Conservation (phyloP, 495 filamentous ascomycete species). For the Penicillium steckii region DNA sequence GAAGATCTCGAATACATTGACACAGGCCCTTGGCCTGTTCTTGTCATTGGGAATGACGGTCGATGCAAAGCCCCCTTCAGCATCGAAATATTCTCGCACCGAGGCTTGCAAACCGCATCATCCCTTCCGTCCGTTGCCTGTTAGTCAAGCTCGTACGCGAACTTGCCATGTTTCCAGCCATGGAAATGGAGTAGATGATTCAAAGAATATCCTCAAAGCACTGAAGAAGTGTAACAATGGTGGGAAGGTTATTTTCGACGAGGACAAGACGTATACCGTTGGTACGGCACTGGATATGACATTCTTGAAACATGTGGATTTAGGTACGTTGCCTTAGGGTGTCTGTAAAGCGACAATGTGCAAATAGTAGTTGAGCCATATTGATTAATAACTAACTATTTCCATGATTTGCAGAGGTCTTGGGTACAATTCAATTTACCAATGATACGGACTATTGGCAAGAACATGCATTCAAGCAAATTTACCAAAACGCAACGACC, state of each 20-base stretch:
- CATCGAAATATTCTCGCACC: conserved; percentile 19
- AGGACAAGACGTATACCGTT: conserved; percentile 55
- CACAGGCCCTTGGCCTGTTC: conserved; percentile 24
- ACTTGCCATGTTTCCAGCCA: conserved; percentile 36
- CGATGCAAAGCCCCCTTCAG: conserved; percentile 11
- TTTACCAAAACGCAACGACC: conserved; percentile 64
- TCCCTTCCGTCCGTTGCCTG: conserved; percentile 38
- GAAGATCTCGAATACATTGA: conserved; percentile 30
- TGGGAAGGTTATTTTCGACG: conserved; percentile 61
- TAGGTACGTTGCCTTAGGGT: conserved; percentile 47
- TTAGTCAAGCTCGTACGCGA: conserved; percentile 24
- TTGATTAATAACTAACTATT: too few relatives aligned
- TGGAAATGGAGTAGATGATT: conserved; percentile 56
- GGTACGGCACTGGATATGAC: conserved; percentile 65
- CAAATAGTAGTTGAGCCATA: too few relatives aligned
- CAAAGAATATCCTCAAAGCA: conserved; percentile 55
- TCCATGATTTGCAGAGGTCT: conserved; percentile 47
- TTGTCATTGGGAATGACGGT: conserved; percentile 19
- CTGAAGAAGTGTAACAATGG: conserved; percentile 65
- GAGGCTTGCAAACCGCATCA: conserved; percentile 30
- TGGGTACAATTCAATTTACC: conserved; percentile 57
- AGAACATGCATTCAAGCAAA: conserved; percentile 55
- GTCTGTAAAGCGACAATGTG: too few relatives aligned
- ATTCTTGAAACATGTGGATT: conserved; percentile 61
- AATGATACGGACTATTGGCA: conserved; percentile 70